Evolutionary conservation across 2,329 filamentous ascomycete genomes (phyloP).

Genomic region (Penicillium corylophilum): DNA sequence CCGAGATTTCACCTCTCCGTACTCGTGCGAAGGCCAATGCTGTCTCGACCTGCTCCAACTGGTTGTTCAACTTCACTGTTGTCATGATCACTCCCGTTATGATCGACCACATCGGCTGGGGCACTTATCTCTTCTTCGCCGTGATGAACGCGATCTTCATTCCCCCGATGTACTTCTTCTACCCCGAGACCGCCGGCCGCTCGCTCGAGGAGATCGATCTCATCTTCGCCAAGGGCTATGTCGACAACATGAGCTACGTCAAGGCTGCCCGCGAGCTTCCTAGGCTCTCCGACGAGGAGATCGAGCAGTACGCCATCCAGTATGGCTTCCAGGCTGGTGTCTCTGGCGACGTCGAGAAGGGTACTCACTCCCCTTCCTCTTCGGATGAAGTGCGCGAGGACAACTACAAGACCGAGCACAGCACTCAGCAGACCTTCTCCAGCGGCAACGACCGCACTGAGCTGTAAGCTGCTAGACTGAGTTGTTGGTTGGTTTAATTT

Average conservation of each 20-base stretch:
- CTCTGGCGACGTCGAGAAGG: constrained; percentile 26
- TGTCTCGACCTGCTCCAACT: constrained; percentile 55
- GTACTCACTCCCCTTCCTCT: constrained; percentile 8
- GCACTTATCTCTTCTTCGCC: constrained; percentile 47
- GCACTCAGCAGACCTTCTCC: background rate
- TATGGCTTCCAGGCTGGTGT: constrained; percentile 28
- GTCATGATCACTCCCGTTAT: constrained; percentile 52
- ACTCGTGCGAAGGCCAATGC: constrained; percentile 58
- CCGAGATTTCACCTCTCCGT: constrained; percentile 56
- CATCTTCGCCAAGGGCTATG: constrained; percentile 46
- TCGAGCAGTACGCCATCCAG: constrained; percentile 34
- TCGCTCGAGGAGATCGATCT: constrained; percentile 47
- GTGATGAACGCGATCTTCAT: constrained; percentile 47
- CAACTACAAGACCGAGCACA: background rate
- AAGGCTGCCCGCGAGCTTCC: constrained; percentile 34
- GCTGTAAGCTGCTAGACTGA: background rate
- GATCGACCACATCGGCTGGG: constrained; percentile 40
- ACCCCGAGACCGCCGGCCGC: constrained; percentile 51
- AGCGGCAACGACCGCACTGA: background rate
- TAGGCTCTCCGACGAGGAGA: constrained; percentile 35
- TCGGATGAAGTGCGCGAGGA: constrained; percentile 18
- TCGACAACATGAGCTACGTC: constrained; percentile 44
- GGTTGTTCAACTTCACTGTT: constrained; percentile 57
- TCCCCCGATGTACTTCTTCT: constrained; percentile 55
- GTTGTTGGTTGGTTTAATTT: background rate